These are phyloP conservation scores for Heterobasidion irregulare DNA, from an alignment of 1,284 basidiomycete genomes.

Conservation along the genomic window DNA sequence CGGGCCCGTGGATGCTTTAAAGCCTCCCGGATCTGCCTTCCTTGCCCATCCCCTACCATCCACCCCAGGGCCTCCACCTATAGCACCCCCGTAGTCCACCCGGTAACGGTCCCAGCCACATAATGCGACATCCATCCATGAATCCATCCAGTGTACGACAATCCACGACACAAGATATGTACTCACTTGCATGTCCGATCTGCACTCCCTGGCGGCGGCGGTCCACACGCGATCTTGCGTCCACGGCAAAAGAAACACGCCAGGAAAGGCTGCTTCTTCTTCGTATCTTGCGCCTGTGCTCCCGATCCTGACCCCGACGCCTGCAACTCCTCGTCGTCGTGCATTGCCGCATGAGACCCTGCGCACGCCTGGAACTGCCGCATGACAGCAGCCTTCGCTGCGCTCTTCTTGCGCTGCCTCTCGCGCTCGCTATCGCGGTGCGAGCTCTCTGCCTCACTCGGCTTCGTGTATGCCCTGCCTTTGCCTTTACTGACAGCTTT, in stretches of 20 bases:
- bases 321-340: background rate
- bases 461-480: no score
- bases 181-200: constrained; percentile 35
- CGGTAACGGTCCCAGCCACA: background rate
- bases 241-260: constrained; percentile 37
- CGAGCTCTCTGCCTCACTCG: no score
- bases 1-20: no score
- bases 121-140: background rate
- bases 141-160: background rate
- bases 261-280: constrained; percentile 23
- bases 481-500: no score
- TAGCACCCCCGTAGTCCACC: background rate
- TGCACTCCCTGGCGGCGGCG: constrained; percentile 24
- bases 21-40: background rate
- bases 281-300: background rate
- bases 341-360: background rate
- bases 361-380: no score
- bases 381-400: no score
- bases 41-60: background rate
- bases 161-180: background rate
- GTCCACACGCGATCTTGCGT: constrained; percentile 37
- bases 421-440: no score
- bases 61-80: background rate
- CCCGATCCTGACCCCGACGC: background rate
- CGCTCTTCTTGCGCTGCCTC: no score